Base-by-base conservation (phyloP, 2,329 filamentous ascomycete genomes). In the Tolypocladium tundrense region DNA sequence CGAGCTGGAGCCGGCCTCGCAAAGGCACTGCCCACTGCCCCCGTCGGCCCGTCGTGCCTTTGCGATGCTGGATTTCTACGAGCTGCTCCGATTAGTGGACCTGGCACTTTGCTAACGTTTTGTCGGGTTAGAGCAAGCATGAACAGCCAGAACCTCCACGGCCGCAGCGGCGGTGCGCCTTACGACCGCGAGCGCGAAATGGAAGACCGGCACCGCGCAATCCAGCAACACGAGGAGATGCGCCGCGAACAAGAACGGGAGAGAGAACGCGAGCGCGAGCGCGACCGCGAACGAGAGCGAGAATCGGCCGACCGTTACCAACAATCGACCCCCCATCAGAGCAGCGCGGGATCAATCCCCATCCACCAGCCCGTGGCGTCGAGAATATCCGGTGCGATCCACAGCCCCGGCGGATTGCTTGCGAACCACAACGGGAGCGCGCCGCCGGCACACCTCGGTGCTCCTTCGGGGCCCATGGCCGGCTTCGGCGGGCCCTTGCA, bases 341-440 rank as follows among this genome's bases (percentile, higher is more conserved):
- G 88, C 73, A 92, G 90, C 68, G 87, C 90, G 43, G 90, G 88
- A 58, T 91, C 92, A 3, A 90, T 96, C 57, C 91, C 92, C 57
- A 87, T 97, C 66, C 93, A 97, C 73, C 93, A 97, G 72, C 93
- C 93, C 6, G 91, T 97, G 59, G 93, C 93, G 61, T 85, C 91
- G 69, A 79, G 92, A 73, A 79, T 91, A 61, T 76, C 88, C 58
- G 88, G 86, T 62, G 88, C 90, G 56, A 95, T 97, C 58, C 93
- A 96, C 70, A 95, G 91, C 52, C 93, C 93, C 1, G 93, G 94
- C 64, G 93, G 93, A 10, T 80, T 97, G 41, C 83, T 97, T 43
- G 84, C 87, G 10, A 90, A 86, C 63, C 85, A 91, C 65, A 85
- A 86, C 56, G 80, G 82, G 40, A 81, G 81, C 40, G 75, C 78